phyloP scores from a whole-genome alignment of 1,284 basidiomycete species.

The Pyrrhoderma noxium region DNA sequence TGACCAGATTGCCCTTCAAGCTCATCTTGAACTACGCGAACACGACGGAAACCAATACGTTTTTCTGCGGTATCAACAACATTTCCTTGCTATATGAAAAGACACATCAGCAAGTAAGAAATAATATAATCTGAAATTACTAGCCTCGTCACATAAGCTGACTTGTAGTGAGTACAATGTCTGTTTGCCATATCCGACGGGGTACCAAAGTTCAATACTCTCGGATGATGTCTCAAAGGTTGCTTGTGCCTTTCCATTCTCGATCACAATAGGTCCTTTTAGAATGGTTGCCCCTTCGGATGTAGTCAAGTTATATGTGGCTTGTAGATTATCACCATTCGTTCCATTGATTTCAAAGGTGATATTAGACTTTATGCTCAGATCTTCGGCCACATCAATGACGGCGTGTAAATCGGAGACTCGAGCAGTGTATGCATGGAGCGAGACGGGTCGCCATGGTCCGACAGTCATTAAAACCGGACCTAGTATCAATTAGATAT shows the following conservation, averaged over 20 bases:
- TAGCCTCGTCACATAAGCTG: conserved; percentile 43
- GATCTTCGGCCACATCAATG: conserved; percentile 41
- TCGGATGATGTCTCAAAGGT: conserved; percentile 48
- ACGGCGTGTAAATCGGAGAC: conserved; percentile 60
- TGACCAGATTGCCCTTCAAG: conserved; percentile 66
- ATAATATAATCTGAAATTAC: conserved; percentile 16
- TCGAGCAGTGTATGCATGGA: conserved; percentile 60
- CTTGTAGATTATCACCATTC: conserved; percentile 33
- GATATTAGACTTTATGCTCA: conserved; percentile 32
- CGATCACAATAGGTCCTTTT: conserved; percentile 31
- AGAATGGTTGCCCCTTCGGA: conserved; percentile 38
- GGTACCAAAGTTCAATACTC: conserved; percentile 73
- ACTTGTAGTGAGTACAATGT: conserved; percentile 64
- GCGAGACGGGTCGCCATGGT: conserved; percentile 69
- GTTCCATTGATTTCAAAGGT: conserved; percentile 33
- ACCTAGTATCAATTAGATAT: conserved; percentile 35
- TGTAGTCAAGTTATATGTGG: conserved; percentile 18
- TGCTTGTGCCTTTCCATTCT: conserved; percentile 32
- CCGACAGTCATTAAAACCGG: conserved; percentile 72
- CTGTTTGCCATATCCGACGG: conserved; percentile 76
- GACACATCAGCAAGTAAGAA: background rate
- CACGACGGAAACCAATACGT: conserved; percentile 72
- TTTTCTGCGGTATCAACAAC: conserved; percentile 44
- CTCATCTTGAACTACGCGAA: conserved; percentile 66
- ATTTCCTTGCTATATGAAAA: conserved; percentile 35